Base-by-base conservation (phyloP, 805 yeast species). In the Saturnispora ahearnii region DNA sequence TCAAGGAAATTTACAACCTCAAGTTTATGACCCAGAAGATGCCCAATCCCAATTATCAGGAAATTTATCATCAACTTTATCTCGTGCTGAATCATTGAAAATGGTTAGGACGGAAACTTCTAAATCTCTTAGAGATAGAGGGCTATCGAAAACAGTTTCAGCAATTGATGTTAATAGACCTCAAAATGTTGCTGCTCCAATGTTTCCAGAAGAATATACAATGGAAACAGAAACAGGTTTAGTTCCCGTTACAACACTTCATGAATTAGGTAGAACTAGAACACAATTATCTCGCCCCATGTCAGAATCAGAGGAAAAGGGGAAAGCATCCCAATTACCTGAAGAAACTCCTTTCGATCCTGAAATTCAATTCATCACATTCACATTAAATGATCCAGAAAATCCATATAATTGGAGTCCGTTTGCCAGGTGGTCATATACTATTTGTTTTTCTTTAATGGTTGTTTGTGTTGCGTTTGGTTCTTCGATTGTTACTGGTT, bases 391-490 rank as follows among this genome's bases (percentile, higher is more conserved):
- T 54, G 98, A 90, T 64, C 95, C 95, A 0, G 91, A 79, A 58
- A 90, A 90, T 66, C 97, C 97, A 29, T 83, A 82, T 61, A 89
- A 89, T 65, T 89, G 97, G 97, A 68, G 76, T 26, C 49, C 69
- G 31, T 56, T 58, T 55, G 49, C 64, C 22, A 78, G 79, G 62
- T 81, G 90, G 87, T 3, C 64, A 1, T 86, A 83, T 62, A 88
- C 97, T 0, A 62, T 84, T 30, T 55, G 81, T 9, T 70, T 87
- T 24, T 81, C 96, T 1, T 56, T 79, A 31, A 73, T 86, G 54
- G 96, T 90, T 46, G 82, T 90, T 51, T 78, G 88, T 59, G 96
- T 91, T 30, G 97, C 97, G 2, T 89, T 87, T 64, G 96, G 96
- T 38, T 87, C 96, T 4, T 84, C 96, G 1, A 84, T 91, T 62